Evolutionary conservation across 2,329 filamentous ascomycete species (phyloP), one percentile per base, ranked within the genome.

Genomic region (Colletotrichum sp.): DNA sequence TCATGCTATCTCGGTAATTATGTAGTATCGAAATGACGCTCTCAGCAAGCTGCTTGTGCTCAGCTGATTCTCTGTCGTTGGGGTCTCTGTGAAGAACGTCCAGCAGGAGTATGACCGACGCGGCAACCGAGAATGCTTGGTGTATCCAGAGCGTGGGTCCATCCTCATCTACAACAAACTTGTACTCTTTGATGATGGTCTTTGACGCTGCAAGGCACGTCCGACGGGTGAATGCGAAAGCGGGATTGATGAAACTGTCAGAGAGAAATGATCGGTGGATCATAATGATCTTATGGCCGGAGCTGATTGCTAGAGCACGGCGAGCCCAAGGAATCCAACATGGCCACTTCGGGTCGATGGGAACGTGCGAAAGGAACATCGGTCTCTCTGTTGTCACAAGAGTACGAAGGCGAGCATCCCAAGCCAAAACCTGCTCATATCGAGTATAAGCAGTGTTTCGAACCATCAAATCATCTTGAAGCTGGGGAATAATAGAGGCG

Each of bases 131-230:
- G 55, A 82, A 83, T 2, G 82, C 82, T 36, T 82, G 80, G 32
- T 82, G 78, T 5, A 79, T 79, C 82, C 82, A 82, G 1, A 83
- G 67, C 15, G 79, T 68, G 2, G 80, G 80, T 6, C 75, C 78
- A 28, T 79, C 78, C 21, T 81, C 80, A 5, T 79, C 72, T 6
- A 75, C 68, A 18, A 78, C 78, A 3, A 26, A 36, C 67, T 78
- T 78, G 69, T 80, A 80, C 69, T 82, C 81, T 13, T 80, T 80
- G 79, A 86, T 76, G 63, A 86, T 86, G 3, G 85, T 86, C 79
- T 83, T 85, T 18, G 84, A 82, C 4, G 85, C 84, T 1, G 84
- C 82, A 15, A 85, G 79, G 65, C 84, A 86, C 1, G 84, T 86
- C 18, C 44, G 44, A 12, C 44, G 44, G 3, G 44, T 52, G 2